Evolutionary conservation across 129 eudicot species (phyloP).

Genomic region (Logfia minima): DNA sequence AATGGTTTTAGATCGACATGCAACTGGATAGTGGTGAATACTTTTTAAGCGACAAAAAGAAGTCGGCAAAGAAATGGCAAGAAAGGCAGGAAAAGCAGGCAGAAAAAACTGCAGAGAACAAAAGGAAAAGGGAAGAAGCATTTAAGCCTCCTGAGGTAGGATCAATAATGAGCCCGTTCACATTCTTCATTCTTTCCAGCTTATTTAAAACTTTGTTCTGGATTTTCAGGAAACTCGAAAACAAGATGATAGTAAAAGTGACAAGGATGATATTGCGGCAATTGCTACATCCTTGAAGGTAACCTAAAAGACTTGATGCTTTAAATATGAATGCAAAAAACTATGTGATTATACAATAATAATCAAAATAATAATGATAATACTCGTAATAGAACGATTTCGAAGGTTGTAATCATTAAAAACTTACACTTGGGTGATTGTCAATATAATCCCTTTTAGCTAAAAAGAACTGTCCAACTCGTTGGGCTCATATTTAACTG

Average conservation of each 20-base stretch:
- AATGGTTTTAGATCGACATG: slow-evolving; percentile 56
- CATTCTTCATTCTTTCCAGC: not conserved
- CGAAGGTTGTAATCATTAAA: no score
- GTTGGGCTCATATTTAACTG: not conserved
- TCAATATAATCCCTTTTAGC: no score
- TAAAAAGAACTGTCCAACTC: no score
- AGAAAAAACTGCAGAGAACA: slow-evolving; percentile 79
- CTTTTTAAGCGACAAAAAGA: slow-evolving; percentile 86
- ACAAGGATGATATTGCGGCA: slow-evolving; percentile 50
- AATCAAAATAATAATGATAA: no score
- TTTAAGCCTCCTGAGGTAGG: slow-evolving; percentile 84
- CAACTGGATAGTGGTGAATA: slow-evolving; percentile 90
- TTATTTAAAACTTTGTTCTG: not conserved
- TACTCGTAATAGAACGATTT: no score
- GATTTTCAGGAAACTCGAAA: slow-evolving; percentile 50
- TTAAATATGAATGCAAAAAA: no score
- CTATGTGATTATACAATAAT: no score
- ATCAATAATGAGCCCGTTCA: not conserved
- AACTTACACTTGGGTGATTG: no score
- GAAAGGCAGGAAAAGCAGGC: slow-evolving; percentile 91
- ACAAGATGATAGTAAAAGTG: slow-evolving; percentile 34
- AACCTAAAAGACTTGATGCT: slow-evolving; percentile 2
- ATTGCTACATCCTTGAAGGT: slow-evolving; percentile 80
- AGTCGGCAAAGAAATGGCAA: slow-evolving; percentile 84
- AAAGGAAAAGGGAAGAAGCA: slow-evolving; percentile 72